Base-by-base conservation (phyloP, 176 grass and related monocot species). In the Raddia distichophylla region DNA sequence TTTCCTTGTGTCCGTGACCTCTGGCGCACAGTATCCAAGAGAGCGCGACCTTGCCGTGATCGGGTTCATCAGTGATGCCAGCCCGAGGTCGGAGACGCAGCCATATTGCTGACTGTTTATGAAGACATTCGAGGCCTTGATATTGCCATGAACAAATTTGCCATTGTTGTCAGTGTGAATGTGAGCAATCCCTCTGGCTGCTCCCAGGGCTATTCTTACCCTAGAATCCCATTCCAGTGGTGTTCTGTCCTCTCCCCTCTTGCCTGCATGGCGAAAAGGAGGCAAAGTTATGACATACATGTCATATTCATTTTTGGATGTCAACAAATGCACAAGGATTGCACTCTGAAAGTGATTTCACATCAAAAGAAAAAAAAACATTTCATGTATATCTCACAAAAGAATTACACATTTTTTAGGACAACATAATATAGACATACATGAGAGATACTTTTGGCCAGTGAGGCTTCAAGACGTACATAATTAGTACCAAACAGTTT, bases 131-230 rank as follows among this genome's bases (percentile, higher is more conserved):
- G 97, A 96, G 14, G 97, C 84, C 78, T 99, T 99, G 75, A 99
- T 90, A 67, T 99, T 99, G 69, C 97, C 97, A 0, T 99, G 97
- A 48, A 99, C 89, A 75, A 96, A 93, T 88, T 93, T 99, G 35
- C 93, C 87, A 27, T 93, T 95, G 85, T 95, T 93, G 86, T 96
- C 84, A 0, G 80, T 85, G 80, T 99, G 97, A 64, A 99, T 85
- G 63, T 82, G 69, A n/a, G 89, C 77, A 35, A 96, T 84, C 65
- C 97, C 97, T 86, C 89, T 85, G 67, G 97, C 93, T 60, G 93
- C 87, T 58, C 97, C 97, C 13, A 99, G 80, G 52, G 89, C 89
- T 70, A 99, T 96, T 86, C 79, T 99, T 83, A 96, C 10, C 60
- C 97, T 91, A 60, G 87, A 89, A 82, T 90, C 89, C 97, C 97